Conservation (phyloP, 352 stramenopile species). For the Phytophthora vignae region DNA sequence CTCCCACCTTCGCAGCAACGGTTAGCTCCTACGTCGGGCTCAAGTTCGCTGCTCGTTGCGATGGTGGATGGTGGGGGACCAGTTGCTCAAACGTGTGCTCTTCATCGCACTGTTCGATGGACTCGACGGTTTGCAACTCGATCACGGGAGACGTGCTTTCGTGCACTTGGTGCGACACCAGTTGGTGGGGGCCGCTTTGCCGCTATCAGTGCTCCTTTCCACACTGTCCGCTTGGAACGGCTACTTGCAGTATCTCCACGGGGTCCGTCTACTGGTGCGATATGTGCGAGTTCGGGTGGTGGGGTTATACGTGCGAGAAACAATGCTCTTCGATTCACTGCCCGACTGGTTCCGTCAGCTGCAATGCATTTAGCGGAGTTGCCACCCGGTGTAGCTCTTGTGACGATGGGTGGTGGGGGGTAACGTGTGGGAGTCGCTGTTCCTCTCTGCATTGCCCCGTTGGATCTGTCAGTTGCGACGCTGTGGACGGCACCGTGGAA, state of each 20-base stretch:
- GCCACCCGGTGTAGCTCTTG: not conserved
- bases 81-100: not conserved
- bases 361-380: not conserved
- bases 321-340: not conserved
- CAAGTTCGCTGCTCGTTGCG: not conserved
- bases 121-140: not conserved
- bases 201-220: not conserved
- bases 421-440: not conserved
- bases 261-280: not conserved
- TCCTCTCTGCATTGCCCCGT: not conserved
- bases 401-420: not conserved
- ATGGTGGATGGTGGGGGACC: not conserved
- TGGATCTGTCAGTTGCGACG: not conserved
- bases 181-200: not conserved
- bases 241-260: not conserved
- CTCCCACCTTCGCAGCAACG: not conserved
- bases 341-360: not conserved
- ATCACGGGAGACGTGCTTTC: not conserved
- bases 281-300: not conserved
- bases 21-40: not conserved
- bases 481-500: not conserved
- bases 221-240: not conserved
- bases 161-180: not conserved
- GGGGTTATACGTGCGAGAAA: not conserved
- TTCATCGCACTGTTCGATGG: not conserved